Evolutionary conservation across 1,284 basidiomycete species (phyloP).

Genomic region (Taiwanofungus camphoratus): DNA sequence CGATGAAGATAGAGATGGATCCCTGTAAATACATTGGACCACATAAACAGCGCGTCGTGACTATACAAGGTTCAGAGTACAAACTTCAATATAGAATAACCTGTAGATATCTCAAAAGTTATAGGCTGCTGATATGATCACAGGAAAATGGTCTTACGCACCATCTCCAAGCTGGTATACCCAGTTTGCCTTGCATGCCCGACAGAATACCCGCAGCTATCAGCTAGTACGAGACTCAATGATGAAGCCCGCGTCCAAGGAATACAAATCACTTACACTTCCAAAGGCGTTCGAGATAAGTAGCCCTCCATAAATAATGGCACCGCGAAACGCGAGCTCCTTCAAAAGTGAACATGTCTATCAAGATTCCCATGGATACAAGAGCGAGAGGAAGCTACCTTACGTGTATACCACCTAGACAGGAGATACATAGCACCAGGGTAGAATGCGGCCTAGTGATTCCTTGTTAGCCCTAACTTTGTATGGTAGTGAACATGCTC

Average conservation of each 20-base stretch:
- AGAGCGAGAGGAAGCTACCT: conserved; percentile 29
- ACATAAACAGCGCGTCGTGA: neutral
- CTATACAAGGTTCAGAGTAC: conserved; percentile 1
- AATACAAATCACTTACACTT: conserved; percentile 38
- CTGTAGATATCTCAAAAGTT: conserved; percentile 22
- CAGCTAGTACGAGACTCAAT: conserved; percentile 31
- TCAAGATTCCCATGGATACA: neutral
- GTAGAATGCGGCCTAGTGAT: conserved; percentile 50
- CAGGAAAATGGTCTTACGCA: conserved; percentile 24
- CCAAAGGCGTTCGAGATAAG: conserved; percentile 78
- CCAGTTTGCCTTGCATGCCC: conserved; percentile 61
- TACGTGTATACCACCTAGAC: conserved; percentile 63
- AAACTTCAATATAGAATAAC: conserved; percentile 59
- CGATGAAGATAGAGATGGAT: conserved; percentile 48
- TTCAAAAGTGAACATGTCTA: conserved; percentile 18
- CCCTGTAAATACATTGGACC: conserved; percentile 33
- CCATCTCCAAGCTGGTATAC: conserved; percentile 74
- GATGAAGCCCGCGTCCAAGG: neutral
- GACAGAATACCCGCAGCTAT: conserved; percentile 67
- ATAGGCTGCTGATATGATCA: neutral
- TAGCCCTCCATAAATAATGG: conserved; percentile 62
- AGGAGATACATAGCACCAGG: conserved; percentile 62
- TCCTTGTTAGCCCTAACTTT: neutral
- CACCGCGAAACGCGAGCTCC: conserved; percentile 66
- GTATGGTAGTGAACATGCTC: neutral